Evolutionary conservation across 495 filamentous ascomycete genomes (phyloP).

Genomic region (Corynascus novoguineensis): DNA sequence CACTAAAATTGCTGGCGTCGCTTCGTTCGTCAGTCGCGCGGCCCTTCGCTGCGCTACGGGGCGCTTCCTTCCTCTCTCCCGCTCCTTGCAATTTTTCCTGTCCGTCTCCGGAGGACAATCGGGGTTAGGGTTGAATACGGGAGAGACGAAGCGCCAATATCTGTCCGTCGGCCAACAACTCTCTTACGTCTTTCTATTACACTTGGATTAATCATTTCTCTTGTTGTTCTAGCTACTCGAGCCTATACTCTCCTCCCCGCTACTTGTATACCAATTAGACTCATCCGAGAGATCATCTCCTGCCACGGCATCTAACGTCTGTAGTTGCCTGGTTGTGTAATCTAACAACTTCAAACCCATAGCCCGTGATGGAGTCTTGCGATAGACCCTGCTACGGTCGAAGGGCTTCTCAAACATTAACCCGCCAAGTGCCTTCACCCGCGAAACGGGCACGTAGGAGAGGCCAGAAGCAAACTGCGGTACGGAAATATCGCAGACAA

Average conservation of each 20-base stretch:
- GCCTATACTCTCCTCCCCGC: not conserved
- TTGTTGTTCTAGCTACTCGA: not conserved
- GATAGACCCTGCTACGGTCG: constrained; percentile 2
- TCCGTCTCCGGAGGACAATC: constrained; percentile 7
- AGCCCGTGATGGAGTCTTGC: not conserved
- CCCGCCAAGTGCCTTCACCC: not conserved
- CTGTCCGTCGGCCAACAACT: constrained; percentile 4
- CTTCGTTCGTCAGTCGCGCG: constrained; percentile 5
- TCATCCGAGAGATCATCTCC: not conserved
- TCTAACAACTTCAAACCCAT: not conserved
- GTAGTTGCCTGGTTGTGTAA: not conserved
- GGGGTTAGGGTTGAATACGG: not conserved
- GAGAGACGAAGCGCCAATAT: constrained; percentile 7
- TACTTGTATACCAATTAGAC: not conserved
- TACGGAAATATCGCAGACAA: constrained; percentile 43
- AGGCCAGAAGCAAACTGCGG: not conserved
- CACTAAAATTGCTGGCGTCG: constrained; percentile 3
- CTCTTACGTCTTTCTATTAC: not conserved
- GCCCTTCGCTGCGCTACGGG: constrained; percentile 5
- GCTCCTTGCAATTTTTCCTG: constrained; percentile 6
- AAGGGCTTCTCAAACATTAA: not conserved
- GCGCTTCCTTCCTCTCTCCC: constrained; percentile 8
- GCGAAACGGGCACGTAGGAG: constrained; percentile 1
- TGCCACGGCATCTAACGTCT: not conserved
- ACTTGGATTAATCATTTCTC: not conserved